A percentile compares a stretch with the other conserved stretches of the same genome.
Conservation (phyloP, 2,329 filamentous ascomycete genomes). For the Exophiala calicioides region DNA sequence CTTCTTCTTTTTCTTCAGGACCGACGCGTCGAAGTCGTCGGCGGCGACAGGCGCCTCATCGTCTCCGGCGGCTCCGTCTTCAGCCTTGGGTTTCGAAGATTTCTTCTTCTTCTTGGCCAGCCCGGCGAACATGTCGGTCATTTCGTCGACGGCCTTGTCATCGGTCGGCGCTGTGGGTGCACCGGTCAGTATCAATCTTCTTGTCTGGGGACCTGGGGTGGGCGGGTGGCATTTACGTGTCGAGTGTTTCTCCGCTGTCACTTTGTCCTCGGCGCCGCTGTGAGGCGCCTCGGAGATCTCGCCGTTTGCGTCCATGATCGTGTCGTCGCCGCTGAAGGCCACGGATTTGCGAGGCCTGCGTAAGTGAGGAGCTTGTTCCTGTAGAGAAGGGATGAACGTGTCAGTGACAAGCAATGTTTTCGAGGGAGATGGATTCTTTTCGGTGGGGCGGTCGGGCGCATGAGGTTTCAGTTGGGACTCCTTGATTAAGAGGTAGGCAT, state of each 20-base stretch:
- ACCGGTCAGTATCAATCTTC: conserved; percentile 31
- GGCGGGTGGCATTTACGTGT: conserved; percentile 9
- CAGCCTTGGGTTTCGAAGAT: conserved; percentile 54
- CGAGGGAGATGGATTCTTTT: conserved; percentile 11
- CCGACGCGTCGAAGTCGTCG: conserved; percentile 64
- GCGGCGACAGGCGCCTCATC: conserved; percentile 56
- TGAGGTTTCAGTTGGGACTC: conserved; percentile 23
- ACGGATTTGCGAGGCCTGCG: conserved; percentile 88
- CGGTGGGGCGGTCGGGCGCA: conserved; percentile 26
- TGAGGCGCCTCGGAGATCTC: conserved; percentile 68
- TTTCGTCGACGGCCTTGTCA: conserved; percentile 64
- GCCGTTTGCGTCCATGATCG: conserved; percentile 87
- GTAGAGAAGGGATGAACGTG: conserved; percentile 13
- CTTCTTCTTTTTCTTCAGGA: conserved; percentile 85
- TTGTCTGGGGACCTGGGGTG: conserved; percentile 17
- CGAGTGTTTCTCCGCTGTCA: conserved; percentile 76
- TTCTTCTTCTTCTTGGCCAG: conserved; percentile 77
- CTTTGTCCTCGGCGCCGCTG: conserved; percentile 70
- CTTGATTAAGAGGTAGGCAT: conserved; percentile 13
- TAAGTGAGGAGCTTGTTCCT: conserved; percentile 41
- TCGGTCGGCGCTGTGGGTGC: conserved; percentile 36
- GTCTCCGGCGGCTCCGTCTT: conserved; percentile 52
- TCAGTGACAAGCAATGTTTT: no score
- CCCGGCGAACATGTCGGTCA: conserved; percentile 67
- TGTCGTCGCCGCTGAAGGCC: conserved; percentile 83